Percentiles rank a stretch among this genome's conserved stretches.
phyloP scores from a whole-genome alignment of 805 yeast species.

The Nakazawaea sp. region DNA sequence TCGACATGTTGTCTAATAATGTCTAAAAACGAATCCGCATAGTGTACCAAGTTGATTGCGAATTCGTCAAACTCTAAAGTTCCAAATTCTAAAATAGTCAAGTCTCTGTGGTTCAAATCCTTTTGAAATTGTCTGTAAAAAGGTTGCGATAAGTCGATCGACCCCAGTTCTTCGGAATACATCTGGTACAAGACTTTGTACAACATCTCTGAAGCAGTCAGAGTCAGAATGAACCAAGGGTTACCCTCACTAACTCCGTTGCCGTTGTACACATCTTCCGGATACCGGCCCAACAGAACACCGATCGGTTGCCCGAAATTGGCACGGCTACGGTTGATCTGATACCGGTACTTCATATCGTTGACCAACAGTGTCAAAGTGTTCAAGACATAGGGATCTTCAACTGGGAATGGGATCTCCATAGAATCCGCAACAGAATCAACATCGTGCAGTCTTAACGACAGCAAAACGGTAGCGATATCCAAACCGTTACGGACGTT shows the following conservation, averaged over 20 bases:
- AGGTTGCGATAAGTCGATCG: conserved; percentile 4
- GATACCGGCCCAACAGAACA: conserved; percentile 83
- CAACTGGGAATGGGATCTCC: conserved; percentile 56
- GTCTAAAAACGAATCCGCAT: conserved; percentile 62
- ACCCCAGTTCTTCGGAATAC: conserved; percentile 29
- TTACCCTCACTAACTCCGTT: conserved; percentile 68
- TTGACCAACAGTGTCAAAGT: conserved; percentile 56
- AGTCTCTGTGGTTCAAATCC: conserved; percentile 6
- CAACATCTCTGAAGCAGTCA: conserved; percentile 59
- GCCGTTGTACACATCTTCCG: conserved; percentile 88
- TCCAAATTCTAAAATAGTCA: conserved; percentile 14
- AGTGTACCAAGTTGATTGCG: conserved; percentile 37
- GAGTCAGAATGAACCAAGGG: conserved; percentile 87
- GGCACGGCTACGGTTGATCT: conserved; percentile 54
- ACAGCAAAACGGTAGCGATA: conserved; percentile 58
- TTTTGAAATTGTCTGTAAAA: conserved; percentile 10
- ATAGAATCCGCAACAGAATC: background rate
- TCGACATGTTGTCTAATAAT: conserved; percentile 55
- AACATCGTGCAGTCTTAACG: conserved; percentile 35
- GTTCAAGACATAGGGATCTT: conserved; percentile 50
- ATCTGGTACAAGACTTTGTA: conserved; percentile 47
- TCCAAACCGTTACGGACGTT: conserved; percentile 68
- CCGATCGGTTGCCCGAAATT: conserved; percentile 31
- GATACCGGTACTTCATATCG: conserved; percentile 71
- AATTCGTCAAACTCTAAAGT: conserved; percentile 39